Evolutionary conservation across 306 rosid genomes (phyloP), one percentile per base, ranked within the genome.

Genomic region (Benincasa hispida): DNA sequence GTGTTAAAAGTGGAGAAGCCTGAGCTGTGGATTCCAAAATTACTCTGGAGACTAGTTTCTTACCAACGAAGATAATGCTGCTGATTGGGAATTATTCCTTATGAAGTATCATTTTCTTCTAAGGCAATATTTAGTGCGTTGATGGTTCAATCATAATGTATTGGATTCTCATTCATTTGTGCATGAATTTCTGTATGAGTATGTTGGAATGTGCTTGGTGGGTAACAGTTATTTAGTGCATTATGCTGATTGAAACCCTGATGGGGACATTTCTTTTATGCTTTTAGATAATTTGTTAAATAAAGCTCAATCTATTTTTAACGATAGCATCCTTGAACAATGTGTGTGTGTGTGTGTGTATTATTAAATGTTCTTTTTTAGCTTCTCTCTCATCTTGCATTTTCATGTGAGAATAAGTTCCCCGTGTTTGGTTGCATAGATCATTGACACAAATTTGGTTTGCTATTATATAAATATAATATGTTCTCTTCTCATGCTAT

Each of bases 61-160:
- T 83, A 81, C 87, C 89, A 83, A 81, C 87, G 83, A 88, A 81
- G 87, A 86, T 83, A 84, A 87, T 89, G 89, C 89, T 78, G 86
- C 84, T 84, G 88, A 80, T 85, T 51, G 81, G 82, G 88, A 91
- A 86, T 90, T 84, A 90, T 92, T 92, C 95, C 85, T 65, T 78
- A 45, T 67, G 84, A 78, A 83, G 87, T 79, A 77, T 78, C 76
- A 17, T 73, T 53, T 70, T 77, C 86, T 78, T 83, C 74, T 78
- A 72, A 67, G 86, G 88, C 79, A 83, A 83, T 74, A 85, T 73
- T 75, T 81, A 85, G 75, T 88, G 88, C 86, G 73, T 77, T 51
- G 87, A 82, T 83, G 91, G 86, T 79, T 82, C 77, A 63, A 81
- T 80, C 69, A 82, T 74, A 70, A 81, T 84, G 85, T 78, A 75